Evolutionary conservation across 768 basidiomycete genomes (phyloP), one percentile per base, ranked within the genome.

Genomic region (Termitomyces titanicus): DNA sequence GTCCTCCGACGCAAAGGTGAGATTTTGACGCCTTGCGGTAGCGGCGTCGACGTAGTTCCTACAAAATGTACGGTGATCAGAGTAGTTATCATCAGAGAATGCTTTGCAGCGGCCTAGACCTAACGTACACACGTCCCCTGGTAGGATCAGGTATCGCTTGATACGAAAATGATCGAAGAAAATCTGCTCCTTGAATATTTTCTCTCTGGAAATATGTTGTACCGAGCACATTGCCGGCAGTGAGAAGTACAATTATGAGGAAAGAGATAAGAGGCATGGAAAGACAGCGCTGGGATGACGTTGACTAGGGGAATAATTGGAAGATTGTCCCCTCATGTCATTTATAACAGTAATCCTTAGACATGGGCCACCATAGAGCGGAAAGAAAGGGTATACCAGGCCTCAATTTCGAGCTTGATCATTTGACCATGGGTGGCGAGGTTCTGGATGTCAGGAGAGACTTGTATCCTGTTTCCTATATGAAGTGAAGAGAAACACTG

Each of bases 1-100:
- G 62, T 80, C 72, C 15, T 74, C 76, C 15, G 74, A 75, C 3
- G 84, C 73, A 56, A 72, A 85, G 3, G 84, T 86, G 47, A 90
- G 64, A 61, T 88, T 86, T 47, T 77, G 65, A 12, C 70, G 68
- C 24, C 72, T 56, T 0, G 88, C 86, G 0, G 81, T 83, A 2
- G 67, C 65, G 52, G 77, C 67, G 51, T 75, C 66, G 46, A 78
- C 78, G 56, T 79, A 78, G 57, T 75, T 77, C 12, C 78, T 79
- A 11, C 42, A 35, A 10, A 29, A 43, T 1, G n/a, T 20, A 10
- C 1, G 15, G 9, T 5, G 47, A 24, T 48, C 34, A 48, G 27
- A 43, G 15, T 43, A 25, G 8, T 20, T 4, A 29, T 11, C 35
- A 24, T 18, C 10, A 22, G 17, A 22, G 3, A 9, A 34, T 34